Evolutionary conservation across 768 basidiomycete genomes (phyloP).

Genomic region (Boletus pseudopeckii): DNA sequence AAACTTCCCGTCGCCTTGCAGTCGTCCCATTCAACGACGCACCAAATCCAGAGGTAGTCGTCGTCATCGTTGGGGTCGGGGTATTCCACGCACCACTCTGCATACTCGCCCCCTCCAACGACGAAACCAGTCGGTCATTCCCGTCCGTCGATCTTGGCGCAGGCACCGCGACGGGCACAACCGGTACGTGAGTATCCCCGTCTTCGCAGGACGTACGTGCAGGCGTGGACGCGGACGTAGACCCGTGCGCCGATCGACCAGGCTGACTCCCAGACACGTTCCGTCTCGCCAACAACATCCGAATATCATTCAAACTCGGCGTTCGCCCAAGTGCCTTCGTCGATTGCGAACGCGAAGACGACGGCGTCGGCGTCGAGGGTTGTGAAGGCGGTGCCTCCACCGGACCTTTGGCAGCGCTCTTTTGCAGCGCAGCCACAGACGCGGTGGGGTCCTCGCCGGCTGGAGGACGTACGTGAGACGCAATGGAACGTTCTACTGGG

Average conservation of each 20-base stretch:
- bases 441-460: neutral
- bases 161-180: neutral
- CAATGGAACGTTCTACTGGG: no score
- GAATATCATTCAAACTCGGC: conserved; percentile 17
- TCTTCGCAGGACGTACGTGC: neutral
- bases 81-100: no score
- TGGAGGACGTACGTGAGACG: neutral
- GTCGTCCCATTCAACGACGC: neutral
- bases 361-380: neutral
- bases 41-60: neutral
- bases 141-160: neutral
- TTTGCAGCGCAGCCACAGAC: neutral
- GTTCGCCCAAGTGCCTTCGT: neutral
- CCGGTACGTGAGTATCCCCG: neutral
- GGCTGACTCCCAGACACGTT: neutral
- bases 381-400: neutral
- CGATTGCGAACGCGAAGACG: neutral
- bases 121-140: neutral
- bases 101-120: neutral
- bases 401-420: neutral
- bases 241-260: neutral
- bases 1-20: neutral
- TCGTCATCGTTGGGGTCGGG: neutral
- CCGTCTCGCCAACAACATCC: conserved; percentile 15
- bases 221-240: neutral